These are phyloP conservation scores for Mycena olivaceomarginata DNA, from an alignment of 768 basidiomycete species.

Conservation along the genomic window DNA sequence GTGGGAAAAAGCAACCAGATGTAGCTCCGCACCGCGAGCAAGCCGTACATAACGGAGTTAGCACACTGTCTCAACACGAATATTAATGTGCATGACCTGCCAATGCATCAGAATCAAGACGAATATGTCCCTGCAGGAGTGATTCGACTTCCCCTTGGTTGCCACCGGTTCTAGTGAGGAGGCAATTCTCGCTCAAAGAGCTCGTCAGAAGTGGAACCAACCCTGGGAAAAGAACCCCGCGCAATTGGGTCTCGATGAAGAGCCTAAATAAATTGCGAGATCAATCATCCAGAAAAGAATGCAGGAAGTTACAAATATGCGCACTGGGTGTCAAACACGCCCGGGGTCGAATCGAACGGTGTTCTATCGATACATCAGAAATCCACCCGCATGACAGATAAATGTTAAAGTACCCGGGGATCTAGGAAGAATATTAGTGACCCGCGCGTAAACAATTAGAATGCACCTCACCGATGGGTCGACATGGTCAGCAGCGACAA, in stretches of 20 bases:
- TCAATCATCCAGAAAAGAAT: background rate
- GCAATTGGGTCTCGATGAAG: constrained; percentile 56
- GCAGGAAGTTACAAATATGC: background rate
- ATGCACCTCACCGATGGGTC: constrained; percentile 39
- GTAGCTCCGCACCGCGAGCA: constrained; percentile 36
- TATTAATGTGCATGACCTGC: constrained; percentile 12
- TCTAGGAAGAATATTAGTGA: constrained; percentile 5
- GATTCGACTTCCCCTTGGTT: constrained; percentile 47
- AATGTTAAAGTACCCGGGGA: constrained; percentile 31
- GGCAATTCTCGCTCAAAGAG: constrained; percentile 43
- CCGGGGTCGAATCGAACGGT: constrained; percentile 59
- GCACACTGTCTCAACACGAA: background rate
- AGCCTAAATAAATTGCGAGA: constrained; percentile 29
- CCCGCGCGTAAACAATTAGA: background rate
- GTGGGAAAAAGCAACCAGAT: constrained; percentile 49
- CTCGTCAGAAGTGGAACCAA: constrained; percentile 33
- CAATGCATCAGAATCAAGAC: constrained; percentile 43
- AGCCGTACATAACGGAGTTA: constrained; percentile 28
- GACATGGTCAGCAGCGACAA: constrained; percentile 48
- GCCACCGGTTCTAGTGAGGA: constrained; percentile 48
- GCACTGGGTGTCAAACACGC: constrained; percentile 54
- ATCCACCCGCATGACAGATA: background rate
- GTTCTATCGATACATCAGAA: constrained; percentile 27
- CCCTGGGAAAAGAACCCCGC: constrained; percentile 51
- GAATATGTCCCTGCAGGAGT: constrained; percentile 41